Evolutionary conservation across 495 filamentous ascomycete species (phyloP), one percentile per base, ranked within the genome.

Genomic region (Aspergillus cristatus): DNA sequence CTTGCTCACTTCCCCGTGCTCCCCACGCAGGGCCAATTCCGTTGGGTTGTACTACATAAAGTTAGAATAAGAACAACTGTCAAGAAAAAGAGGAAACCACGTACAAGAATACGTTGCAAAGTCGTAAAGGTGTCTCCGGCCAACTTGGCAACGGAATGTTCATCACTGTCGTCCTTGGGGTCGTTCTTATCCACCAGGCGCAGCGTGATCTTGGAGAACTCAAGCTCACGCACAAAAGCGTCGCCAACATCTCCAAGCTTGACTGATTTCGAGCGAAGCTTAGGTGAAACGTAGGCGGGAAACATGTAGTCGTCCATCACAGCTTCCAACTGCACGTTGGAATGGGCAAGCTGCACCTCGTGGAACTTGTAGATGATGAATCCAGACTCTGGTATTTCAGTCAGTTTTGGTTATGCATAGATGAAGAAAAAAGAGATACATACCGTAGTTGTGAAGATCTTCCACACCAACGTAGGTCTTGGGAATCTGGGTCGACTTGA

Each of bases 221-320:
- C 91, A 13, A 99, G 74, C 52, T 99, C 91, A 36, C 91, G 85
- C 25, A 99, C 85, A 53, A 99, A 87, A 16, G 87, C 88, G 61
- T 99, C 91, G 17, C 91, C 89, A 41, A 86, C 75, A 65, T 97
- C 91, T 41, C 87, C 78, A 50, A 95, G 84, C 28, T 74, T 82
- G 40, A 73, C 69, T 2, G 71, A 62, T 42, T 70, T 79, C 5
- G 68, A 66, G 46, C 71, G 80, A 18, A 87, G 75, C 40, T 79
- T 86, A 7, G 79, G 72, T 11, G 86, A 87, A n/a, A 68, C 65
- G 51, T 93, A 96, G 2, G 87, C 80, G 1, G 91, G 84, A 71
- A 90, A 97, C 31, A 83, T 72, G 72, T 88, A 86, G 50, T 99
- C 91, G 58, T 99, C 91, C 61, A 97, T 89, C 32, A 93, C 53